Evolutionary conservation across 305 asterid species (phyloP).

Genomic region (Rubia peregrina): DNA sequence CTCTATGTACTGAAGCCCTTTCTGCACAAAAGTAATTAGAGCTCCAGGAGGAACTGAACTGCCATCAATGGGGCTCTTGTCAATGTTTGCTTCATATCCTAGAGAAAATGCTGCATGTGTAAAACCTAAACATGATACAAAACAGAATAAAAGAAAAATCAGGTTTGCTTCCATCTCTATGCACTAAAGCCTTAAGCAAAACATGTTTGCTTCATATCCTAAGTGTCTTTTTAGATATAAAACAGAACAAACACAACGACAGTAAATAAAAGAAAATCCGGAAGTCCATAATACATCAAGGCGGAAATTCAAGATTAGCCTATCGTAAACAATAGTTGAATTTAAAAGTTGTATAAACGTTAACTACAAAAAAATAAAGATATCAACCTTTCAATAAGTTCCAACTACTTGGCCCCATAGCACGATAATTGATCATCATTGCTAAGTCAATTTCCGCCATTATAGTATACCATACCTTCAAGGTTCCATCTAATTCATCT

Average conservation of each 20-base stretch:
- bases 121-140: slow-evolving; percentile 25
- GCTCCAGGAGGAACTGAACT: slow-evolving; percentile 36
- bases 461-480: background rate
- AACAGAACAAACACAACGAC: background rate
- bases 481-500: no score
- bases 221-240: slow-evolving; percentile 5
- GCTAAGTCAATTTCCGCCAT: background rate
- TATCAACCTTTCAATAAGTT: background rate
- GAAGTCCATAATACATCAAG: background rate
- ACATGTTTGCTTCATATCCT: slow-evolving; percentile 33
- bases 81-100: slow-evolving; percentile 34
- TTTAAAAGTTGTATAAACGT: background rate
- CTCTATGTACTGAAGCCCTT: slow-evolving; percentile 40
- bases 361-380: background rate
- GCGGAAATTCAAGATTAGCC: background rate
- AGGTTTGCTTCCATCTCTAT: slow-evolving; percentile 43
- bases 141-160: background rate
- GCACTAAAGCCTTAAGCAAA: slow-evolving; percentile 38
- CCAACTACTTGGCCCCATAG: background rate
- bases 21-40: slow-evolving; percentile 33
- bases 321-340: background rate
- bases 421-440: background rate
- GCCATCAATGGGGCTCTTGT: slow-evolving; percentile 27
- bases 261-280: background rate
- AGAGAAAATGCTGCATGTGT: slow-evolving; percentile 36